Evolutionary conservation across 768 basidiomycete species (phyloP).

Genomic region (Strobilomyces confusus): DNA sequence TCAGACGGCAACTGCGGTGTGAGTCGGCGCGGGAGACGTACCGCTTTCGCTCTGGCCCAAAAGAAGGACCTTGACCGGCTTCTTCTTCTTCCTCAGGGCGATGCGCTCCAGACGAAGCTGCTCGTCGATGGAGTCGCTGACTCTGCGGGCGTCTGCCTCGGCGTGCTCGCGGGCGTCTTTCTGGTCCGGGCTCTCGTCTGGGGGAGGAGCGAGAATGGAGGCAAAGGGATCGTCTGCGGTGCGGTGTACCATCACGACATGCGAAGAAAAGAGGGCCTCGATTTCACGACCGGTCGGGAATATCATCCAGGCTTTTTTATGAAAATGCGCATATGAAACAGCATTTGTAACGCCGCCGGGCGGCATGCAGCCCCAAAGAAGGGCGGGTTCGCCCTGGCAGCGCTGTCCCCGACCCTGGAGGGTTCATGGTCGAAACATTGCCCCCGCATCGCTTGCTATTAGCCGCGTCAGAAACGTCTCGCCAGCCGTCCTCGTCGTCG

Average conservation of each 20-base stretch:
- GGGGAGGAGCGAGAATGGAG: conserved; percentile 58
- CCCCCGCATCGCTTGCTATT: background rate
- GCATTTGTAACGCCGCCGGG: conserved; percentile 1
- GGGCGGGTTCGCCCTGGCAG: background rate
- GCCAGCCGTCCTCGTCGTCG: too few species aligned
- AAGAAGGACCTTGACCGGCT: conserved; percentile 69
- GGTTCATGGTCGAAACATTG: background rate
- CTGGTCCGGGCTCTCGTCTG: conserved; percentile 57
- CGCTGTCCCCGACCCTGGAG: background rate
- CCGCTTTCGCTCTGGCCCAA: conserved; percentile 76
- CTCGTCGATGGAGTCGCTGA: conserved; percentile 76
- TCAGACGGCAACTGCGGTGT: conserved; percentile 6
- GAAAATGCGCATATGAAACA: background rate
- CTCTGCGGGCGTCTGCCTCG: conserved; percentile 59
- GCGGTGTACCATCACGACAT: conserved; percentile 22
- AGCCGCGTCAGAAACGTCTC: too few species aligned
- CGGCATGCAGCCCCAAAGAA: background rate
- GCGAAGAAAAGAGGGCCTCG: too few species aligned
- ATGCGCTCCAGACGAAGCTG: conserved; percentile 59
- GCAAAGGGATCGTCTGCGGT: conserved; percentile 61
- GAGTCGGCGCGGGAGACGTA: conserved; percentile 12
- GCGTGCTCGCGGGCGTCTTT: conserved; percentile 51
- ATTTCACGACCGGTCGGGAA: too few species aligned
- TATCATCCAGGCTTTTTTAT: too few species aligned
- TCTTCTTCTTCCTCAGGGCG: conserved; percentile 56